Evolutionary conservation across 148 eudicot species (phyloP), one percentile per base, ranked within the genome.

Genomic region (Diospyros kaki): DNA sequence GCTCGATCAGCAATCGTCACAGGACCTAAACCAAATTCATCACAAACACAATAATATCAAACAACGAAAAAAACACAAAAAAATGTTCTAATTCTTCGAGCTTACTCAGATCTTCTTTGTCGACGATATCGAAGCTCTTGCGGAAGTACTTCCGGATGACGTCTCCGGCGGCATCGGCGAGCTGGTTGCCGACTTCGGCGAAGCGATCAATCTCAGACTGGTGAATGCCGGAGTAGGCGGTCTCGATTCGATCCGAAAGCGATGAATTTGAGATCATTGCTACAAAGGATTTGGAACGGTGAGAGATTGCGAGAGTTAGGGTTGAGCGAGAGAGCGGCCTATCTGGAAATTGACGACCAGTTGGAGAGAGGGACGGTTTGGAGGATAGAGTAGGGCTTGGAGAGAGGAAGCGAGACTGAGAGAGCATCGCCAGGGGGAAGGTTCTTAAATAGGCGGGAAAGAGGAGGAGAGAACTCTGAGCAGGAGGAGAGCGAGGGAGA

Each of bases 1-100:
- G 87, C 85, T 73, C 77, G 81, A 86, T 94, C 98, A 81, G 98
- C 98, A 81, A 94, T 87, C 4, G 98, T 94, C 55, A 94, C 98
- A 40, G 98, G 98, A 88, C 98, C 97, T 92, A 83, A 48, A 56
- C 82, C 50, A 70, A 18, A 75, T 61, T 58, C 68, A 73, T 52
- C 64, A 69, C 50, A 17, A 55, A 42, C 75, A 71, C 56, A 66
- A 54, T 5, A 39, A 9, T 12, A 6, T 58, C 75, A 58, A 15
- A 58, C 52, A 72, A 58, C 15, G 18, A 14, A 15, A 6, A 55
- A 8, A 56, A 66, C 50, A 6, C 28, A 11, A 38, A 59, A 13
- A 2, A 40, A 10, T 13, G 7, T 14, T 14, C 9, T 14, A 0
- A 40, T 10, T 0, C 0, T 13, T 1, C 6, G 5, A 73, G 81